These are phyloP conservation scores for Wickerhamiella siamensis DNA, from an alignment of 805 yeast genomes.

Conservation along the genomic window DNA sequence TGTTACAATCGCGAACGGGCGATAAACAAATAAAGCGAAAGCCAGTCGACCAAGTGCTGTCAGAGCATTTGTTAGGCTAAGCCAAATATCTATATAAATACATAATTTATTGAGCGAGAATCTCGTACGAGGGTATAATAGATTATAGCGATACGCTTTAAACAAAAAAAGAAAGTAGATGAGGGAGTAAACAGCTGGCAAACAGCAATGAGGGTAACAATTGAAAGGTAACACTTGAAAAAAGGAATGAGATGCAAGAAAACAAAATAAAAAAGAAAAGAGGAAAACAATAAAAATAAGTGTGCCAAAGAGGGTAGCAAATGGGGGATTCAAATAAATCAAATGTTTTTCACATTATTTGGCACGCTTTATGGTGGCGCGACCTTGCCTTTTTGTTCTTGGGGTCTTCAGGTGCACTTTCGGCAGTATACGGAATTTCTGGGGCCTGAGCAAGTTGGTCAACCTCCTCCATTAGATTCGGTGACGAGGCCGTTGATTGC, in stretches of 20 bases:
- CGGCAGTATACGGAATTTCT: background rate
- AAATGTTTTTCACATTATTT: background rate
- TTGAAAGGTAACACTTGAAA: too few relatives aligned
- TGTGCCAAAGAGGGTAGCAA: too few relatives aligned
- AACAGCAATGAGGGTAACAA: too few relatives aligned
- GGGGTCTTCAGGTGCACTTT: background rate
- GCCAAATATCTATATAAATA: too few relatives aligned
- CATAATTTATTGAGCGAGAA: too few relatives aligned
- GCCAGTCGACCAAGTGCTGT: constrained; percentile 1
- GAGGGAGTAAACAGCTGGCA: too few relatives aligned
- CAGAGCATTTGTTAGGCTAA: constrained; percentile 4
- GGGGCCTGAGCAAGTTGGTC: background rate
- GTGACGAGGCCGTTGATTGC: background rate
- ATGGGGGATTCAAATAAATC: too few relatives aligned
- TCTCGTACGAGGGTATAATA: too few relatives aligned
- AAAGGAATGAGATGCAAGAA: background rate
- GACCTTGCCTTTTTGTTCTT: background rate
- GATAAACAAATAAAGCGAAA: background rate
- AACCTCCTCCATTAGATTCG: background rate
- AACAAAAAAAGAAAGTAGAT: too few relatives aligned
- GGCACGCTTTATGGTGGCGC: background rate
- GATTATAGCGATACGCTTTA: too few relatives aligned
- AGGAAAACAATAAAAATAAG: background rate
- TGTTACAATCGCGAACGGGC: constrained; percentile 1
- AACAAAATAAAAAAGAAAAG: too few relatives aligned